A percentile compares a stretch with the other conserved stretches of the same genome.
Evolutionary conservation across 805 yeast genomes (phyloP).

Genomic region (Wickerhamomyces hampshirensis): DNA sequence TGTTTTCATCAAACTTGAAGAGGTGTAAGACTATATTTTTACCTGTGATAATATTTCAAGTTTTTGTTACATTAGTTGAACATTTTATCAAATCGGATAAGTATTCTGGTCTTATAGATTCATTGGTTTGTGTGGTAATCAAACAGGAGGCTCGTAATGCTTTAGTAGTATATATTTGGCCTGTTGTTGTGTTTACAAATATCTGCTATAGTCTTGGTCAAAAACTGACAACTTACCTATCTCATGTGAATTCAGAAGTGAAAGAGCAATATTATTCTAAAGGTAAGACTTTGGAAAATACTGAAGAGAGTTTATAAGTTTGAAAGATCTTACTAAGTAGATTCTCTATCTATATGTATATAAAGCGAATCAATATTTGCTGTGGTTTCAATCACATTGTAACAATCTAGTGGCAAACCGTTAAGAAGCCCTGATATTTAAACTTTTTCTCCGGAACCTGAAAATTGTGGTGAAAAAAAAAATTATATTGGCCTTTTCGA

Average conservation of each 20-base stretch:
- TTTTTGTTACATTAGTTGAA: conserved; percentile 15
- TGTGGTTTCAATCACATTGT: neutral
- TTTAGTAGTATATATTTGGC: conserved; percentile 18
- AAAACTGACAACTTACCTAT: conserved; percentile 4
- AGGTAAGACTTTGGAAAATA: conserved; percentile 47
- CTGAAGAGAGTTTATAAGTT: neutral
- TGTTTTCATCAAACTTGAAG: neutral
- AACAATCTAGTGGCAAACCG: neutral
- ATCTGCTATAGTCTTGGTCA: conserved; percentile 1
- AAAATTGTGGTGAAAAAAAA: neutral
- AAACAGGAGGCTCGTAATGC: neutral
- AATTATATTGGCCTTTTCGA: neutral
- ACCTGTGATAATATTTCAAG: conserved; percentile 15
- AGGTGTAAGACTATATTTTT: conserved; percentile 5
- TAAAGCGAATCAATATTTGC: neutral
- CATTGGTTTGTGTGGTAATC: conserved; percentile 2
- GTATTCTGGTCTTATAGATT: conserved; percentile 17
- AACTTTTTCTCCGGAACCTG: neutral
- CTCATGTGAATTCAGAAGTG: conserved; percentile 38
- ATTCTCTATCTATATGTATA: neutral
- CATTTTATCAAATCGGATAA: conserved; percentile 9
- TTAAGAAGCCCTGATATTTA: neutral
- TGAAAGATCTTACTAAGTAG: no score
- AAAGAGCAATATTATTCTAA: conserved; percentile 53
- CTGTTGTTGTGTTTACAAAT: conserved; percentile 12